Base-by-base conservation (phyloP, 179 eudicot species). In the Spinacia oleracea region DNA sequence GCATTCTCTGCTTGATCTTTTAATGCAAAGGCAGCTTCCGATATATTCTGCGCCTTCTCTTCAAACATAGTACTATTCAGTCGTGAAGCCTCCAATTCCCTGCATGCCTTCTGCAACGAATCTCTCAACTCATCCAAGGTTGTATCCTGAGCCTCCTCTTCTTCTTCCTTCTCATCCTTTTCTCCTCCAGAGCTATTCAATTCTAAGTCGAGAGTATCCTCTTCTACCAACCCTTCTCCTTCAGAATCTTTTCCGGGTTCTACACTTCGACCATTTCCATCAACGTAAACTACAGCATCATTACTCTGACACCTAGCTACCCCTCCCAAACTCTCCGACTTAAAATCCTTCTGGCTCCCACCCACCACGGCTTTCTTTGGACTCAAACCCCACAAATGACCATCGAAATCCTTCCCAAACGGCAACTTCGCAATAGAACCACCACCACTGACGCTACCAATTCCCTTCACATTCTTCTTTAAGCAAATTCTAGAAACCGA, bases 21-120 rank as follows among this genome's bases (percentile, higher is more conserved):
- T 68, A 91, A 78, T 32, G 90, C 89, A 83, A 96, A 90, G 8
- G 99, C 92, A 75, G 89, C 73, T 88, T 96, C 99, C 56, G 99
- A 91, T 86, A 93, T 87, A 71, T 78, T 93, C 81, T 91, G 98
- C 55, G 99, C 97, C 87, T 89, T 93, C 82, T 89, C 91, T 86
- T 96, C 99, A 68, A 90, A 93, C 93, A 91, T 89, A 72, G 81
- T 81, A 81, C 97, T 96, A 78, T 93, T 93, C 68, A 90, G 65
- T 77, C 80, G 83, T 11, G 97, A 91, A 83, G 86, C 89, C 84
- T 96, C 99, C 84, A 96, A 86, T 76, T 96, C 99, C 79, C 90
- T 86, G 55, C 82, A 73, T 43, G 96, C 96, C 83, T 85, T 91
- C 79, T 85, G 89, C 78, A 91, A 81, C 74, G 81, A 70, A 63